Conservation (phyloP, 495 filamentous ascomycete species). For the Neurospora hispaniola region DNA sequence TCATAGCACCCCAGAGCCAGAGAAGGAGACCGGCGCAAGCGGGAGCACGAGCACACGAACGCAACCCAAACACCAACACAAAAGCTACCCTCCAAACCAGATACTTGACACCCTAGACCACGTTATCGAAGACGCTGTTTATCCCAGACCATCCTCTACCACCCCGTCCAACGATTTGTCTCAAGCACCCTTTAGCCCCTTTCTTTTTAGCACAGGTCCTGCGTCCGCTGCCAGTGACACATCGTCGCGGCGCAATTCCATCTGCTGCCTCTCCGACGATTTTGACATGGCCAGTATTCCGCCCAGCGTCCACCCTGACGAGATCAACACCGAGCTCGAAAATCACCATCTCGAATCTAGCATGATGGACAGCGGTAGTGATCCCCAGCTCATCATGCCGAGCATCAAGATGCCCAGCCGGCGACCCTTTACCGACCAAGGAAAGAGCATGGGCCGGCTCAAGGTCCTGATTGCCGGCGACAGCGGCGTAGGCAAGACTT, state of each 20-base stretch:
- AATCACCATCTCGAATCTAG: slow-evolving; percentile 8
- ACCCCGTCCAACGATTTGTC: slow-evolving; percentile 25
- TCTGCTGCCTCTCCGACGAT: slow-evolving; percentile 45
- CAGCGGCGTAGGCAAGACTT: slow-evolving; percentile 78
- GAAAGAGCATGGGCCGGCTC: slow-evolving; percentile 72
- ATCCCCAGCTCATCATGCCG: slow-evolving; percentile 93
- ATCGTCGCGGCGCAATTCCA: slow-evolving; percentile 46
- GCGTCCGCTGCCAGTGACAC: slow-evolving; percentile 36
- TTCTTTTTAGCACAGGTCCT: slow-evolving; percentile 36
- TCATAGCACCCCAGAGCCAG: neutral
- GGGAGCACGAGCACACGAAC: neutral
- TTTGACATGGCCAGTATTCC: slow-evolving; percentile 18
- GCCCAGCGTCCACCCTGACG: slow-evolving; percentile 4
- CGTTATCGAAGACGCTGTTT: neutral
- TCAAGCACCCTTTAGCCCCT: slow-evolving; percentile 43
- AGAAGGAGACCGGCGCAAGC: neutral
- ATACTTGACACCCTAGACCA: neutral
- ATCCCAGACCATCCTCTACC: slow-evolving; percentile 6
- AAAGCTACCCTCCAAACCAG: neutral
- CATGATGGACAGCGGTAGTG: slow-evolving; percentile 43
- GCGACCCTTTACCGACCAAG: slow-evolving; percentile 80
- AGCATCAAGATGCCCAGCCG: slow-evolving; percentile 91
- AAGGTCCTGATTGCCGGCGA: slow-evolving; percentile 84
- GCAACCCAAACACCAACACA: neutral
- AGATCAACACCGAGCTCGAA: slow-evolving; percentile 5